Evolutionary conservation across 257 asterid species (phyloP).

Genomic region (Scutellaria barbata): DNA sequence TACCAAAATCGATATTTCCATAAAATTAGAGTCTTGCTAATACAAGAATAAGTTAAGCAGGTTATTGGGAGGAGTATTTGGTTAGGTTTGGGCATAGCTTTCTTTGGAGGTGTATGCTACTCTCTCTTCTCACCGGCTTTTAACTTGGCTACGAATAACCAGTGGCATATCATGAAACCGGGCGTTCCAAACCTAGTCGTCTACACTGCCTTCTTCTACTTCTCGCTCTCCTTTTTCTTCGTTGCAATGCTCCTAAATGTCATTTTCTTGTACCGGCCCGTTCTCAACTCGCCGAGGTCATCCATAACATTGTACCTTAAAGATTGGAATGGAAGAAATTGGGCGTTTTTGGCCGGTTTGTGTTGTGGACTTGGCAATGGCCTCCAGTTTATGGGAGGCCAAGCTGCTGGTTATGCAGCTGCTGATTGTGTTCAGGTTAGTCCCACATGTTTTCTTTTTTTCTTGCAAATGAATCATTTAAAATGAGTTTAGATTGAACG

Average conservation of each 20-base stretch:
- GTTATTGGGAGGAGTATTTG: constrained; percentile 52
- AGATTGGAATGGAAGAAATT: constrained; percentile 50
- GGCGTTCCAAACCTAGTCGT: constrained; percentile 48
- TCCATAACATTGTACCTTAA: constrained; percentile 45
- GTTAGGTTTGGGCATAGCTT: constrained; percentile 50
- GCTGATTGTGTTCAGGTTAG: constrained; percentile 61
- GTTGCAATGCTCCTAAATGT: constrained; percentile 45
- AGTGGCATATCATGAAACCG: constrained; percentile 43
- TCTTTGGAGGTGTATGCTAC: constrained; percentile 51
- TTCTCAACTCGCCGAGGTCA: constrained; percentile 52
- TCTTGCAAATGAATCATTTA: background rate
- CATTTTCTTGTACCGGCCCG: constrained; percentile 46
- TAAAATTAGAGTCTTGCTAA: background rate
- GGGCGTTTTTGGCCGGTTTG: constrained; percentile 51
- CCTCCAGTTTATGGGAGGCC: constrained; percentile 65
- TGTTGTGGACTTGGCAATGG: constrained; percentile 59
- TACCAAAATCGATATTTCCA: too few species aligned
- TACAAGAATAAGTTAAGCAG: constrained; percentile 23
- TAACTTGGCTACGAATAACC: constrained; percentile 61
- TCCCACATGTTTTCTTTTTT: background rate
- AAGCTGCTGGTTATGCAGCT: constrained; percentile 67
- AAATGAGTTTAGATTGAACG: too few species aligned
- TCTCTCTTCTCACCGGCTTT: constrained; percentile 60
- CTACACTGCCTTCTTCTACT: constrained; percentile 63
- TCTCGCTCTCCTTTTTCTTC: constrained; percentile 51